Conservation (phyloP, 2,329 filamentous ascomycete species). For the Colletotrichum agaves region DNA sequence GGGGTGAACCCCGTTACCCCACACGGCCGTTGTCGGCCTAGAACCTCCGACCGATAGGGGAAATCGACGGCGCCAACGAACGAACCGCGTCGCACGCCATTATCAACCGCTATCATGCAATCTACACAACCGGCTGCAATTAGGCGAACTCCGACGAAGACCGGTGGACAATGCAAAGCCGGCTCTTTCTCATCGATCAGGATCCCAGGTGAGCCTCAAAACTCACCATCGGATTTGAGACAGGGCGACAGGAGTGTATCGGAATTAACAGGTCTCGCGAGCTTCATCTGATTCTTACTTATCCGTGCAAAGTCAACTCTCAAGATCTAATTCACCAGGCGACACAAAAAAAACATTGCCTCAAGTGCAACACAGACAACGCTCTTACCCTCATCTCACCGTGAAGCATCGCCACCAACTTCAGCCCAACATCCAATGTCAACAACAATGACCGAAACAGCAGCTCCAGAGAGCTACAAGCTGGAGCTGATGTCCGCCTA, state of each 20-base stretch:
- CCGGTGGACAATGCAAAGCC: slow-evolving; percentile 5
- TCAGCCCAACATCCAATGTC: slow-evolving; percentile 20
- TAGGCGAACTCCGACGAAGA: slow-evolving; percentile 15
- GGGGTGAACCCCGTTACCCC: slow-evolving; percentile 20
- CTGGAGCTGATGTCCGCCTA: slow-evolving; percentile 56
- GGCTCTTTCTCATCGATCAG: neutral
- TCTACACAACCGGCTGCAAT: neutral
- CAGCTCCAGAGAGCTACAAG: slow-evolving; percentile 46
- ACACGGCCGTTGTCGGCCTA: slow-evolving; percentile 28
- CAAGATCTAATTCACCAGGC: neutral
- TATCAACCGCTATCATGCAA: slow-evolving; percentile 21
- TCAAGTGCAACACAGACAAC: no score
- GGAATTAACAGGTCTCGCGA: neutral
- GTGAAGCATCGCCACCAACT: no score
- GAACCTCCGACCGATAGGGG: slow-evolving; percentile 23
- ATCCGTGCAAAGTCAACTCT: neutral
- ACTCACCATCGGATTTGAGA: neutral
- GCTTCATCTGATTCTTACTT: slow-evolving; percentile 6
- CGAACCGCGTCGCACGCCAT: slow-evolving; percentile 26
- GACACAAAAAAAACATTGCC: no score
- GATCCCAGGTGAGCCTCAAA: neutral
- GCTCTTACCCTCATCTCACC: no score
- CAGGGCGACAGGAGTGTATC: neutral
- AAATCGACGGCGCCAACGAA: neutral
- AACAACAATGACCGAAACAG: slow-evolving; percentile 21